phyloP scores from a whole-genome alignment of 441 rosid genomes.

The Erodium trifolium region DNA sequence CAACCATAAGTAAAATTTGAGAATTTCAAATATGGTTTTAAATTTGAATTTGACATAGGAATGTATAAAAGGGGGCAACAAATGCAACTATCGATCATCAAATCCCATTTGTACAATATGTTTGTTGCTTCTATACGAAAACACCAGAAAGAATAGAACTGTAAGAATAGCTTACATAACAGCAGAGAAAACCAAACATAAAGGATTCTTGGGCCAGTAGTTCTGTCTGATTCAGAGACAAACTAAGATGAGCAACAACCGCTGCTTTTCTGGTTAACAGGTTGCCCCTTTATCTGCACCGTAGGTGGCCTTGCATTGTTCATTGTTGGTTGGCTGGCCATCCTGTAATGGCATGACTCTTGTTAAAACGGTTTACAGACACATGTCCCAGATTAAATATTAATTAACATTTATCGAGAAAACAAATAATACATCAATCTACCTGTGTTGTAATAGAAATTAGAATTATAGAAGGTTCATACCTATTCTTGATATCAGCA shows the following conservation, averaged over 20 bases:
- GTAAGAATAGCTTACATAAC: not conserved
- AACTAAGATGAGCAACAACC: not conserved
- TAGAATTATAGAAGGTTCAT: not conserved
- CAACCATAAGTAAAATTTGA: no score
- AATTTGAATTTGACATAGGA: not conserved
- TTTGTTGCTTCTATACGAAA: not conserved
- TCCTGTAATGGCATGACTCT: not conserved
- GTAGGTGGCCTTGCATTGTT: not conserved
- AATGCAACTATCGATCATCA: not conserved
- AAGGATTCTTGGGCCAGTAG: not conserved
- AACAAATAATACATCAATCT: no score
- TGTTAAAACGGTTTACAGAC: not conserved
- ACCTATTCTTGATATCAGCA: constrained; percentile 59
- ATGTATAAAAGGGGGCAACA: not conserved
- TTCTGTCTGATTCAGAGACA: not conserved
- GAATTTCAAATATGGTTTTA: no score
- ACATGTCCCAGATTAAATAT: no score
- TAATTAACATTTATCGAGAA: not conserved
- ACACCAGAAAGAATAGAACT: not conserved
- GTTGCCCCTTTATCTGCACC: not conserved
- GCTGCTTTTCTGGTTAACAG: not conserved
- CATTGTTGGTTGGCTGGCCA: not conserved
- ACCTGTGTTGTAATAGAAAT: no score
- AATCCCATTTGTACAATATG: not conserved
- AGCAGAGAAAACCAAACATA: not conserved